phyloP scores from a whole-genome alignment of 2,329 filamentous ascomycete species.

The Hypoxylon sp. region DNA sequence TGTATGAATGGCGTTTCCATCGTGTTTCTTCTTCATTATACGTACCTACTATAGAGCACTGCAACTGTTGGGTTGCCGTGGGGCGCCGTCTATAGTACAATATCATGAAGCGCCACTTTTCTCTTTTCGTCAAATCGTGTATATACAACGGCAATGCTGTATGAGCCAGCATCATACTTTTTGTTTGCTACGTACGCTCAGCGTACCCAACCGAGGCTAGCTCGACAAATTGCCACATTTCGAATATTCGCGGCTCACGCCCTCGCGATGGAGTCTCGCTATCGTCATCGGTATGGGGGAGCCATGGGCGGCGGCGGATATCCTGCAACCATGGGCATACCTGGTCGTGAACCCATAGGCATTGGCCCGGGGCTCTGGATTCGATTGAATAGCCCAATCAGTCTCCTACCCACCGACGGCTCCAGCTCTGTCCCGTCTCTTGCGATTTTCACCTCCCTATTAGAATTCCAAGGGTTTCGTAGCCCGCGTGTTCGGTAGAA shows the following conservation, averaged over 20 bases:
- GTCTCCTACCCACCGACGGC: slow-evolving; percentile 78
- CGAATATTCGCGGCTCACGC: slow-evolving; percentile 11
- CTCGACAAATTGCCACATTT: slow-evolving; percentile 31
- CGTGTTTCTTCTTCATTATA: slow-evolving; percentile 43
- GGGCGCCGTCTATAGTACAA: slow-evolving; percentile 39
- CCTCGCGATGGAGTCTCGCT: slow-evolving; percentile 3
- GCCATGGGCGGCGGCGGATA: slow-evolving; percentile 55
- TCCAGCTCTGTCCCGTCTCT: slow-evolving; percentile 95
- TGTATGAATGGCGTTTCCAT: slow-evolving; percentile 35
- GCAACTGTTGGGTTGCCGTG: slow-evolving; percentile 32
- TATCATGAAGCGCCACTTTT: slow-evolving; percentile 39
- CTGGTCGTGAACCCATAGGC: slow-evolving; percentile 49
- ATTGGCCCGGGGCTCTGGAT: slow-evolving; percentile 56
- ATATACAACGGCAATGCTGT: slow-evolving; percentile 37
- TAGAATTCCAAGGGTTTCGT: slow-evolving; percentile 94
- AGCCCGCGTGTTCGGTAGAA: slow-evolving; percentile 91
- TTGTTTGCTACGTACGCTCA: slow-evolving; percentile 36
- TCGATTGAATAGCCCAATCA: slow-evolving; percentile 83
- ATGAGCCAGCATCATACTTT: slow-evolving; percentile 23
- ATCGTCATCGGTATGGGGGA: slow-evolving; percentile 51
- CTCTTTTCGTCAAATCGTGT: slow-evolving; percentile 28
- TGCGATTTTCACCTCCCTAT: slow-evolving; percentile 95
- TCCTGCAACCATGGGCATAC: slow-evolving; percentile 54
- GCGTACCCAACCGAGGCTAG: slow-evolving; percentile 37
- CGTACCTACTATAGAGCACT: slow-evolving; percentile 37